Conservation (phyloP, 148 eudicot genomes). For the Camellia granthamiana region DNA sequence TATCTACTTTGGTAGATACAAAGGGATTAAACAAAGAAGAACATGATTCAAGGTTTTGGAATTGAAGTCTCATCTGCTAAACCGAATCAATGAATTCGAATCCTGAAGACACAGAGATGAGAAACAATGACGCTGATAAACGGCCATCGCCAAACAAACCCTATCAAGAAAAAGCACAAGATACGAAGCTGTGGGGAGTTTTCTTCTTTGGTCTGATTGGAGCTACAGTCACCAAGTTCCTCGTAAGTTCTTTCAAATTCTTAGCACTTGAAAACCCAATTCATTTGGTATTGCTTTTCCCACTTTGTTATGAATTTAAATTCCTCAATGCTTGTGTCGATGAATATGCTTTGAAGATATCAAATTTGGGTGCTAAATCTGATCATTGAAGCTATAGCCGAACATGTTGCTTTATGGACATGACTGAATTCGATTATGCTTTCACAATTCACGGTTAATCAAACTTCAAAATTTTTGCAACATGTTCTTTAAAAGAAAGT, state of each 20-base stretch:
- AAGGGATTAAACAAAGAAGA: background rate
- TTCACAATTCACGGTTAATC: background rate
- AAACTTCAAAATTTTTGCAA: background rate
- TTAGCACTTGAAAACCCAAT: background rate
- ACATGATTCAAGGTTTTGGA: constrained; percentile 24
- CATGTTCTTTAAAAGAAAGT: background rate
- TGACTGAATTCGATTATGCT: background rate
- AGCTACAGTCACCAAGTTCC: constrained; percentile 69
- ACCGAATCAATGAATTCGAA: constrained; percentile 3
- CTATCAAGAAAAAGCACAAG: constrained; percentile 35
- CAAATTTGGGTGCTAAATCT: background rate
- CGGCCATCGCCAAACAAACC: constrained; percentile 14
- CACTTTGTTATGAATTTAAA: background rate
- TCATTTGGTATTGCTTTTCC: background rate
- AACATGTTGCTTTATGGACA: background rate
- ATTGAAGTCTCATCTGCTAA: background rate
- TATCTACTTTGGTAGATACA: too few species aligned
- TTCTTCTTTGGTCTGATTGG: constrained; percentile 72
- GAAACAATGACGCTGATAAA: constrained; percentile 21
- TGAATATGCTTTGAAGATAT: background rate
- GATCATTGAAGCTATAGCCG: background rate
- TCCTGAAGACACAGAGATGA: constrained; percentile 15
- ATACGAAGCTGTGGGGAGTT: constrained; percentile 60
- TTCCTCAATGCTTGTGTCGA: background rate
- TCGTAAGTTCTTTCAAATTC: constrained; percentile 38